These are phyloP conservation scores for Phlyctochytrium arcticum DNA, from an alignment of 192 early-diverging fungal genomes.

Conservation along the genomic window DNA sequence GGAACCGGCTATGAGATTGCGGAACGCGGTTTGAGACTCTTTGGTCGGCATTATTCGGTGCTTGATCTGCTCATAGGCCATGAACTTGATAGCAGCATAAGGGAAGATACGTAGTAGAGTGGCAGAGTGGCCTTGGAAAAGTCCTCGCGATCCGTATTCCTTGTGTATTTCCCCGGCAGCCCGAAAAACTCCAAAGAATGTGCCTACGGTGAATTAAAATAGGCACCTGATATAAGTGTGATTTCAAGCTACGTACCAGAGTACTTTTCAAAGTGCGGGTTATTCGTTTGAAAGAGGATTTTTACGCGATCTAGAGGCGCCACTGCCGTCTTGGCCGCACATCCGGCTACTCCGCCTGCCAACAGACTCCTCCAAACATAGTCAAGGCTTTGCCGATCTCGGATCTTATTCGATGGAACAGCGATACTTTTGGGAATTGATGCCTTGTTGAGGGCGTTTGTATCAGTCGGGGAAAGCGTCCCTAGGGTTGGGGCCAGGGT, in stretches of 20 bases:
- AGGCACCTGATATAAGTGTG: background rate
- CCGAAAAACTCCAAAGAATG: slow-evolving; percentile 74
- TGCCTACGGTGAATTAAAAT: slow-evolving; percentile 46
- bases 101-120: slow-evolving; percentile 94
- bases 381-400: slow-evolving; percentile 29
- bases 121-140: slow-evolving; percentile 94
- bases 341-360: slow-evolving; percentile 58
- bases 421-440: too few species aligned
- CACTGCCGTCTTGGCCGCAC: slow-evolving; percentile 53
- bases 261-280: slow-evolving; percentile 45
- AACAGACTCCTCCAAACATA: slow-evolving; percentile 47
- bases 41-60: slow-evolving; percentile 63
- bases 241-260: slow-evolving; percentile 26
- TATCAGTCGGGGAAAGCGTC: too few species aligned
- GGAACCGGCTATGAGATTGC: slow-evolving; percentile 82
- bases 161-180: slow-evolving; percentile 73
- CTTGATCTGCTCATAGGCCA: slow-evolving; percentile 90
- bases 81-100: slow-evolving; percentile 95
- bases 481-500: too few species aligned
- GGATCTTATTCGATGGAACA: too few species aligned
- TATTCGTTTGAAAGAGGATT: slow-evolving; percentile 54
- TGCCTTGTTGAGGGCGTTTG: too few species aligned
- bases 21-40: slow-evolving; percentile 55
- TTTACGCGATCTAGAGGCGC: slow-evolving; percentile 56
- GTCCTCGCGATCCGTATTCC: slow-evolving; percentile 66